A percentile compares a stretch with the other conserved stretches of the same genome.
These are phyloP conservation scores for Aspergillus udagawae DNA, from an alignment of 2,329 filamentous ascomycete genomes.

Conservation along the genomic window DNA sequence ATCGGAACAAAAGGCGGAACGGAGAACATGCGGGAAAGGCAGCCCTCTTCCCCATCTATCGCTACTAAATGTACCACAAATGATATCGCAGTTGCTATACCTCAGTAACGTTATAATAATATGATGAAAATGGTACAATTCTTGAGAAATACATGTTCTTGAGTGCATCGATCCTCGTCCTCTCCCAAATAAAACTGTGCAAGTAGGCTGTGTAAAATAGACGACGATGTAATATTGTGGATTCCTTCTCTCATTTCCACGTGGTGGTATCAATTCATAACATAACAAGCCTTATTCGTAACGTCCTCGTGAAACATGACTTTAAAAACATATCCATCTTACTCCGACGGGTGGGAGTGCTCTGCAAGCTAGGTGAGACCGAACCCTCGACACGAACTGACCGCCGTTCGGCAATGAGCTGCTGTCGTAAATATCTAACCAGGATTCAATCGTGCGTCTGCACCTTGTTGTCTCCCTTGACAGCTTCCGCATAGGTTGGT, in stretches of 20 bases:
- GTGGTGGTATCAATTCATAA: neutral
- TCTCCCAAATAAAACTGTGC: neutral
- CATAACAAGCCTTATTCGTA: neutral
- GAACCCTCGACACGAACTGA: neutral
- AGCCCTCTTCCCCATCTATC: neutral
- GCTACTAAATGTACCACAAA: neutral
- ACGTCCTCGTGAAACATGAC: neutral
- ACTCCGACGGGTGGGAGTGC: neutral
- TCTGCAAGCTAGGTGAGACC: neutral
- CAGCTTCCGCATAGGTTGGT: conserved; percentile 84
- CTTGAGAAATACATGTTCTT: neutral
- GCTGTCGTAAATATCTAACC: neutral
- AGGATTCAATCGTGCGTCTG: conserved; percentile 59
- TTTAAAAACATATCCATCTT: neutral
- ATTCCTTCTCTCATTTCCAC: neutral
- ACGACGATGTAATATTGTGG: neutral
- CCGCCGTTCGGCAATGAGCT: neutral
- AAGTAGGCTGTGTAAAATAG: neutral
- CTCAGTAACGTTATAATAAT: neutral
- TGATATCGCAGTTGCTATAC: neutral
- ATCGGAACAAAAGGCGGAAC: neutral
- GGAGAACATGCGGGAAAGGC: neutral
- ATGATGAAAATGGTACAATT: neutral
- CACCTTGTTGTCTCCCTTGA: conserved; percentile 86
- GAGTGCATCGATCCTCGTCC: neutral